A percentile compares a stretch with the other conserved stretches of the same genome.
phyloP scores from a whole-genome alignment of 148 eudicot species.

The Oxyria digyna region DNA sequence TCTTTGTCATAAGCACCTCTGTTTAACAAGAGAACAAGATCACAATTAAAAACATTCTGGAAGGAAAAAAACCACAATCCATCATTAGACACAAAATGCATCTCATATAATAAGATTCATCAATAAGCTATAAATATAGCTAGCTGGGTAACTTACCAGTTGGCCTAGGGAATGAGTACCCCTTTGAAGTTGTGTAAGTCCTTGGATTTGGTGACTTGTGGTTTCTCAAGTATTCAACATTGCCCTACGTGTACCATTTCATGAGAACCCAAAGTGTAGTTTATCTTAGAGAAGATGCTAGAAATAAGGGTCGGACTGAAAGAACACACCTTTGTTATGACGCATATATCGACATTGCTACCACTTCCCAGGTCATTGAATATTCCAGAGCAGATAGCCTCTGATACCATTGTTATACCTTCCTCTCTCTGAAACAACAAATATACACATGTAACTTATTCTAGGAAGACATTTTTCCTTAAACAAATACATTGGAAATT shows the following conservation, averaged over 20 bases:
- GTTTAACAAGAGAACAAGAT: constrained; percentile 11
- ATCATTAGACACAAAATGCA: background rate
- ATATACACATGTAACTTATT: constrained; percentile 1
- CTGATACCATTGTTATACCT: constrained; percentile 60
- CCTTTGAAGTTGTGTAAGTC: constrained; percentile 59
- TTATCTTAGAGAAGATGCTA: background rate
- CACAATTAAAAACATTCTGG: background rate
- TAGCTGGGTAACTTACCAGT: constrained; percentile 55
- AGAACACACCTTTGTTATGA: constrained; percentile 66
- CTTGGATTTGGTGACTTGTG: constrained; percentile 74
- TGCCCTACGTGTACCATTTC: constrained; percentile 37
- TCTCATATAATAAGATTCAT: background rate
- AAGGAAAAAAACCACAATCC: background rate
- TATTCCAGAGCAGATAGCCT: constrained; percentile 84
- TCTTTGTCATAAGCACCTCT: constrained; percentile 70
- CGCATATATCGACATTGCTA: constrained; percentile 86
- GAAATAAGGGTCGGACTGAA: background rate
- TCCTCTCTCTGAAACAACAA: constrained; percentile 57
- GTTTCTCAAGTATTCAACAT: constrained; percentile 74
- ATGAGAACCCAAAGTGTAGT: background rate
- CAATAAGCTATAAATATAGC: too few relatives aligned
- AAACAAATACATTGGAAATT: too few relatives aligned
- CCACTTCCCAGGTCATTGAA: constrained; percentile 97
- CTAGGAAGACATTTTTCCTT: background rate
- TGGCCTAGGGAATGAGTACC: constrained; percentile 71